Evolutionary conservation across 1,284 basidiomycete genomes (phyloP).

Genomic region (Cutaneotrichosporon mucoides): DNA sequence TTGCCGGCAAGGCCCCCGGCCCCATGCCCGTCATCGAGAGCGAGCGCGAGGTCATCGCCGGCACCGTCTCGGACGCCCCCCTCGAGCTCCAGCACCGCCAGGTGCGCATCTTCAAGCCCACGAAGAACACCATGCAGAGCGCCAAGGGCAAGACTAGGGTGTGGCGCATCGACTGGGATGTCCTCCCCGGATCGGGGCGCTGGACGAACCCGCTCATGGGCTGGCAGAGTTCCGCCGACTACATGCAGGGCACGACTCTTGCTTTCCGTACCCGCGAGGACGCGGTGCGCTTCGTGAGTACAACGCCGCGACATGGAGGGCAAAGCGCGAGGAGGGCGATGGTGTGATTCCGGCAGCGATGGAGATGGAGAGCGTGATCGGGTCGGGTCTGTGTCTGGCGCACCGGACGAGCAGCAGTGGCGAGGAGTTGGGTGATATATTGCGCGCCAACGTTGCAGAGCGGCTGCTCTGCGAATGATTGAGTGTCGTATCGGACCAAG

Average conservation of each 20-base stretch:
- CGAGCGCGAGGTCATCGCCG: slow-evolving; percentile 32
- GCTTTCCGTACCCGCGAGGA: slow-evolving; percentile 87
- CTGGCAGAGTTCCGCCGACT: slow-evolving; percentile 91
- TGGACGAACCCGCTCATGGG: slow-evolving; percentile 99
- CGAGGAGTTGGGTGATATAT: too few species aligned
- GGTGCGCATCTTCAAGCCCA: slow-evolving; percentile 90
- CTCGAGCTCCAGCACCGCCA: slow-evolving; percentile 27
- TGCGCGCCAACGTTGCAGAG: too few species aligned
- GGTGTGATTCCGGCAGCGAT: too few species aligned
- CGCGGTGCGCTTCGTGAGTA: slow-evolving; percentile 72
- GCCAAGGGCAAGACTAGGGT: slow-evolving; percentile 78
- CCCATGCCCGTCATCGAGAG: slow-evolving; percentile 25
- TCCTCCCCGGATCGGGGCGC: slow-evolving; percentile 76
- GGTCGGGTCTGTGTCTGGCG: too few species aligned
- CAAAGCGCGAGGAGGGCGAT: not conserved
- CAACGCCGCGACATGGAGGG: not conserved
- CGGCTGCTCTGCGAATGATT: too few species aligned
- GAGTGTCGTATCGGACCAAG: too few species aligned
- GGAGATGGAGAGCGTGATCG: too few species aligned
- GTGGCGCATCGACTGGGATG: slow-evolving; percentile 96
- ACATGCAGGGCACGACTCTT: slow-evolving; percentile 89
- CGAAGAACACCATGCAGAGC: slow-evolving; percentile 93
- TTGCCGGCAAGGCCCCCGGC: slow-evolving; percentile 21
- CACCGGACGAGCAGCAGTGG: too few species aligned
- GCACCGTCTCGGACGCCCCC: slow-evolving; percentile 48